Evolutionary conservation across 371 early-diverging fungal genomes (phyloP), one percentile per base, ranked within the genome.

Genomic region (Lichtheimia ornata): DNA sequence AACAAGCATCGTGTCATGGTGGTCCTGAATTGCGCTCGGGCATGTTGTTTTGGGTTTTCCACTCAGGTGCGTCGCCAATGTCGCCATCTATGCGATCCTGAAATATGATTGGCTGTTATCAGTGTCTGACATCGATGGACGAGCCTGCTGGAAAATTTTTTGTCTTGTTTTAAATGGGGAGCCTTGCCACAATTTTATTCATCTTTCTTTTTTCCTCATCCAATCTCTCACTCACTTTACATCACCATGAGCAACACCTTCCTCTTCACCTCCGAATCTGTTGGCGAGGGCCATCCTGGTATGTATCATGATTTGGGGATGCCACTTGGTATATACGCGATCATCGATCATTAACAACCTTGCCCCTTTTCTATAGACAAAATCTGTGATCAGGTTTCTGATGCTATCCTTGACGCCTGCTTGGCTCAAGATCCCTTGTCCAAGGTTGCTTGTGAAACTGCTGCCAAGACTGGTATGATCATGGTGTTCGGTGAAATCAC

Each of bases 401-500:
- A 99, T 82, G 97, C 98, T 68, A 98, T 99, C 71, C 87, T 99
- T 71, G 99, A 99, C 83, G 98, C 97, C 60, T 98, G 98, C 86
- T 88, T 96, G 68, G 88, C 82, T 63, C 91, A 91, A 77, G 99
- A 99, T 84, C 92, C 91, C 56, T 85, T 94, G 83, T 95, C 98
- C 82, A 95, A 97, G 88, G 99, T 99, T 74, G 99, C 99, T 68
- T 96, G 98, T 78, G 99, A 99, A 85, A 97, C 98, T 58, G 97
- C 98, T 59, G 89, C 98, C 85, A 99, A 97, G 90, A 97, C 98
- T 64, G 97, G 98, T 77, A 94, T 99, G 96, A 91, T 99, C 84
- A 96, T 99, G 96, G 95, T 99, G 47, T 94, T 97, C 73, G 99
- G 99, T 80, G 99, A 99, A 86, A 97, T 99, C 85, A 95, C 97